Conservation (phyloP, 306 rosid genomes). For the Benincasa hispida region DNA sequence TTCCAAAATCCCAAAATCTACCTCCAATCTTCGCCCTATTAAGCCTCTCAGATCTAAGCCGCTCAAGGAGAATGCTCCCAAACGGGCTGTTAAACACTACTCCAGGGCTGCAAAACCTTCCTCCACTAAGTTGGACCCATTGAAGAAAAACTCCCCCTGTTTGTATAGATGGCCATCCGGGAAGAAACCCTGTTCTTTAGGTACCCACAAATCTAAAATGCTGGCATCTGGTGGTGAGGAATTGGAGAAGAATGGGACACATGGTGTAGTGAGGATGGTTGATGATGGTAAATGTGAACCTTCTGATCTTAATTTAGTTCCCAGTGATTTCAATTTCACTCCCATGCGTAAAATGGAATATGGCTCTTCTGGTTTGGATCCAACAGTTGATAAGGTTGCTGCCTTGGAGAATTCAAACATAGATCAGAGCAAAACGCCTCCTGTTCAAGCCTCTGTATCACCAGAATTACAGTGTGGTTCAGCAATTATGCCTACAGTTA, state of each 20-base stretch:
- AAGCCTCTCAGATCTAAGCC: slow-evolving; percentile 24
- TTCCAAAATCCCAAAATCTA: slow-evolving; percentile 37
- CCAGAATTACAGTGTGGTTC: slow-evolving; percentile 67
- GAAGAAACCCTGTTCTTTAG: slow-evolving; percentile 27
- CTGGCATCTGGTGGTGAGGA: slow-evolving; percentile 20
- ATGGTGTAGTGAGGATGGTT: slow-evolving; percentile 8
- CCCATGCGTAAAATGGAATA: slow-evolving; percentile 32
- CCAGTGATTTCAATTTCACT: slow-evolving; percentile 20
- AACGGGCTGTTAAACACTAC: slow-evolving; percentile 14
- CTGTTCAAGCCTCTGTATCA: slow-evolving; percentile 58
- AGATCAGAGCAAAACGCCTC: slow-evolving; percentile 46
- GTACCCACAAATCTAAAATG: slow-evolving; percentile 21
- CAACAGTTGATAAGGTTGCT: slow-evolving; percentile 12
- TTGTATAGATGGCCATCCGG: slow-evolving; percentile 54
- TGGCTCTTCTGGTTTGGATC: slow-evolving; percentile 17
- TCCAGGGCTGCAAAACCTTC: slow-evolving; percentile 14
- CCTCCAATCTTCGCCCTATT: slow-evolving; percentile 12
- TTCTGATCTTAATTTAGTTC: slow-evolving; percentile 14
- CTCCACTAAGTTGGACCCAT: slow-evolving; percentile 9
- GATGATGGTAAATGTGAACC: slow-evolving; percentile 19
- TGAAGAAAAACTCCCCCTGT: slow-evolving; percentile 35
- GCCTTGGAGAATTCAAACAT: slow-evolving; percentile 21
- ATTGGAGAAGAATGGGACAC: slow-evolving; percentile 1
- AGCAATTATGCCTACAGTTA: slow-evolving; percentile 28
- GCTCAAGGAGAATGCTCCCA: slow-evolving; percentile 34